A percentile compares a stretch with the other conserved stretches of the same genome.
phyloP scores from a whole-genome alignment of 331 rosid genomes.

The Pyracantha coccinea region DNA sequence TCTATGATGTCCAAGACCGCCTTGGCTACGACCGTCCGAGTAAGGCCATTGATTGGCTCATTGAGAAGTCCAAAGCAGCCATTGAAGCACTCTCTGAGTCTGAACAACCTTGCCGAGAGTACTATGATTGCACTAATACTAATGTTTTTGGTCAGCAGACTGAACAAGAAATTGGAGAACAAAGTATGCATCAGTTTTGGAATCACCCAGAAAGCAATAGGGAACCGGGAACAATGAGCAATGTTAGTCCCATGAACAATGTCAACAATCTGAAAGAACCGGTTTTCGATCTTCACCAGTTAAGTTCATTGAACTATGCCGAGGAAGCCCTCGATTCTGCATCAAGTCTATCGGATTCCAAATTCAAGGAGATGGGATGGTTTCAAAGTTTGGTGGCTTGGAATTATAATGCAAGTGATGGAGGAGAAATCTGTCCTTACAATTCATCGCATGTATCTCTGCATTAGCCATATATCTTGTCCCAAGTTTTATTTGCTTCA shows the following conservation, averaged over 20 bases:
- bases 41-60: slow-evolving; percentile 37
- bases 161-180: neutral
- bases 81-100: slow-evolving; percentile 16
- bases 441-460: neutral
- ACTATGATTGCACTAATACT: neutral
- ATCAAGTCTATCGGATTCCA: neutral
- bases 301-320: neutral
- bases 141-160: neutral
- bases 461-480: neutral
- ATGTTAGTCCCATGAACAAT: neutral
- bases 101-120: neutral
- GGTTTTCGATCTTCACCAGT: neutral
- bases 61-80: slow-evolving; percentile 22
- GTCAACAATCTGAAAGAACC: slow-evolving; percentile 1
- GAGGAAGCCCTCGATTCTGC: neutral
- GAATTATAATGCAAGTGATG: slow-evolving; percentile 7
- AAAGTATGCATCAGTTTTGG: neutral
- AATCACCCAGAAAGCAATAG: neutral
- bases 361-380: slow-evolving; percentile 6
- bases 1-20: slow-evolving; percentile 43
- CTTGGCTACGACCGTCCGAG: slow-evolving; percentile 33
- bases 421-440: slow-evolving; percentile 4
- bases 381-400: slow-evolving; percentile 12
- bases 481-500: neutral
- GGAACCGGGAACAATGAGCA: neutral